These are phyloP conservation scores for Pyrrhoderma noxium DNA, from an alignment of 1,284 basidiomycete genomes.

Conservation along the genomic window DNA sequence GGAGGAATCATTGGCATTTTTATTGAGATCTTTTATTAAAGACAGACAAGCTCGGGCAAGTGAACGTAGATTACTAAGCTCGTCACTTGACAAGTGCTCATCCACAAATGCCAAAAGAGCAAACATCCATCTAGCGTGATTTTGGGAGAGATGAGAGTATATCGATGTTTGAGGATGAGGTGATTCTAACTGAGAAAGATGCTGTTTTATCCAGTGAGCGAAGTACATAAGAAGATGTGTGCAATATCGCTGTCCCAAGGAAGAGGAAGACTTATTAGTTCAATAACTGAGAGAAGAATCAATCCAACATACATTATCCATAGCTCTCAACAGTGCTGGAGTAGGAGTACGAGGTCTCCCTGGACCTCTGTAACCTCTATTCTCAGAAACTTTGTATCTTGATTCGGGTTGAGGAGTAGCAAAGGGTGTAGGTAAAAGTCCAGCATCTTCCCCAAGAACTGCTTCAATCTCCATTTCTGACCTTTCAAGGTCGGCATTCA, in stretches of 20 bases:
- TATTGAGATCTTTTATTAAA: constrained; percentile 40
- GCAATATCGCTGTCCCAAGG: constrained; percentile 44
- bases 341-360: constrained; percentile 44
- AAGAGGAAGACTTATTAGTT: constrained; percentile 20
- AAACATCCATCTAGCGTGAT: constrained; percentile 82
- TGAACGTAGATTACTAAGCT: constrained; percentile 70
- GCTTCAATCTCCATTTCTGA: constrained; percentile 24
- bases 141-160: constrained; percentile 43
- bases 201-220: constrained; percentile 66
- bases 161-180: constrained; percentile 21
- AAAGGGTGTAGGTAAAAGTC: constrained; percentile 35
- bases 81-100: constrained; percentile 64
- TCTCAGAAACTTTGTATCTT: background rate
- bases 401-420: constrained; percentile 31
- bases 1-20: too few relatives aligned
- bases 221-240: constrained; percentile 79
- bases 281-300: constrained; percentile 6
- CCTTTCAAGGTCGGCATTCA: constrained; percentile 32
- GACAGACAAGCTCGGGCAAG: constrained; percentile 69
- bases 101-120: constrained; percentile 70
- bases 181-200: constrained; percentile 41
- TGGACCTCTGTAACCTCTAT: background rate
- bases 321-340: constrained; percentile 43
- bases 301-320: constrained; percentile 54
- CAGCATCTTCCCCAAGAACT: constrained; percentile 25